Base-by-base conservation (phyloP, 2,329 filamentous ascomycete species). In the Epichloe festucae region DNA sequence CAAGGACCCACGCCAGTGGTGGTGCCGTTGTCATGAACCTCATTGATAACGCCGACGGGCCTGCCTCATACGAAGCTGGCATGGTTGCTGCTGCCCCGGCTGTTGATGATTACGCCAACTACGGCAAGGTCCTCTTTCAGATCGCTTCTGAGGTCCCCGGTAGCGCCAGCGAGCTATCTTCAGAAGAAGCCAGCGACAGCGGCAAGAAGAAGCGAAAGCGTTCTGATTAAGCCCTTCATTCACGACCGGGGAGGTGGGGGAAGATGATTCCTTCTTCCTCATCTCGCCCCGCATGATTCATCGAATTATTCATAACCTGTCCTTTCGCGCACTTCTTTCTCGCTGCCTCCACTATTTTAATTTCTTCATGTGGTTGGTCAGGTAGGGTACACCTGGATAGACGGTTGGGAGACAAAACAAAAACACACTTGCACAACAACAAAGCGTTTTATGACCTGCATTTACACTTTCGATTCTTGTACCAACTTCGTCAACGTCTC, bases 1-100 rank as follows among this genome's bases (percentile, higher is more conserved):
- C 93, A 57, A 83, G 93, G 56, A 98, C 93, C 4, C 93, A 98
- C 64, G 89, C 89, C 52, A 51, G 43, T 34, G 85, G 84, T 53
- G 89, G 89, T 55, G 87, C 89, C 55, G 87, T 96, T 58, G 84
- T 94, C 63, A 91, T 97, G 85, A 87, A 88, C 62, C 78, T 96
- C 48, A 76, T 94, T 48, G 87, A 91, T 57, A 79, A 85, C 51
- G 77, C 78, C 43, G 84, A 88, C 4, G 66, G 62, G 2, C 68
- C 68, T 50, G 61, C 67, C 49, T 60, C 66, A 34, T 71, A 71
- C 48, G 68, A 71, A 57, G 68, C 61, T 52, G 67, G 67, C 52
- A 67, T 71, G 67, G 71, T 43, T 43, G 8, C 71, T 67, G 64
- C 68, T 15, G 65, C 66, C 5, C 59, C 67, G 14, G 65, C 74